A percentile compares a stretch with the other conserved stretches of the same genome.
Evolutionary conservation across 2,329 filamentous ascomycete species (phyloP).

Genomic region (Xylariomycetidae sp.): DNA sequence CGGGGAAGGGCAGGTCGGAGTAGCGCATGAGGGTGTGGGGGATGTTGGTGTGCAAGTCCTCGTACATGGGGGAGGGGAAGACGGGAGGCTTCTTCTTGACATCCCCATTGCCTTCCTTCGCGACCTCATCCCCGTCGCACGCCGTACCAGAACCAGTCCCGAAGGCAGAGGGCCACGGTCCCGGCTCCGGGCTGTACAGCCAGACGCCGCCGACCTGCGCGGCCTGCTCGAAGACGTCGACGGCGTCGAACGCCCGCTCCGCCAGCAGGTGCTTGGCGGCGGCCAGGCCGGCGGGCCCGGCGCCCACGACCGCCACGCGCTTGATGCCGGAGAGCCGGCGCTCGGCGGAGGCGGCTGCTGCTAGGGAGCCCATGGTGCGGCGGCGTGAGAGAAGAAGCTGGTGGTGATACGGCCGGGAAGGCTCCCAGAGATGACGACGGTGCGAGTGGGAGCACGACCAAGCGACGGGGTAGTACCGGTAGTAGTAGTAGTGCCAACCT

Average conservation of each 20-base stretch:
- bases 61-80: conserved; percentile 82
- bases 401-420: too few relatives aligned
- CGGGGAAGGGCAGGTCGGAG: conserved; percentile 61
- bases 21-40: conserved; percentile 76
- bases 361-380: conserved; percentile 19
- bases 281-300: conserved; percentile 72
- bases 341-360: not conserved
- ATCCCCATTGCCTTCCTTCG: conserved; percentile 10
- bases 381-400: too few relatives aligned
- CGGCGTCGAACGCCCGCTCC: conserved; percentile 50
- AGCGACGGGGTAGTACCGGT: too few relatives aligned
- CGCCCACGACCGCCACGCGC: conserved; percentile 72
- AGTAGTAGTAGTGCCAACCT: too few relatives aligned
- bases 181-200: conserved; percentile 58
- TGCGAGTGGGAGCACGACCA: too few relatives aligned
- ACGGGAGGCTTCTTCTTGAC: conserved; percentile 36
- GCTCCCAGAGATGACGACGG: too few relatives aligned
- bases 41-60: conserved; percentile 79
- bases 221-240: conserved; percentile 80
- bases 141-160: not conserved
- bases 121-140: conserved; percentile 11
- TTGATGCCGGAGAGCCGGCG: conserved; percentile 42
- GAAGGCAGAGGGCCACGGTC: conserved; percentile 34
- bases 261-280: conserved; percentile 75
- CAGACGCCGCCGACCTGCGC: conserved; percentile 73